phyloP scores from a whole-genome alignment of 2,329 filamentous ascomycete species.

The Epichloe hybrida region DNA sequence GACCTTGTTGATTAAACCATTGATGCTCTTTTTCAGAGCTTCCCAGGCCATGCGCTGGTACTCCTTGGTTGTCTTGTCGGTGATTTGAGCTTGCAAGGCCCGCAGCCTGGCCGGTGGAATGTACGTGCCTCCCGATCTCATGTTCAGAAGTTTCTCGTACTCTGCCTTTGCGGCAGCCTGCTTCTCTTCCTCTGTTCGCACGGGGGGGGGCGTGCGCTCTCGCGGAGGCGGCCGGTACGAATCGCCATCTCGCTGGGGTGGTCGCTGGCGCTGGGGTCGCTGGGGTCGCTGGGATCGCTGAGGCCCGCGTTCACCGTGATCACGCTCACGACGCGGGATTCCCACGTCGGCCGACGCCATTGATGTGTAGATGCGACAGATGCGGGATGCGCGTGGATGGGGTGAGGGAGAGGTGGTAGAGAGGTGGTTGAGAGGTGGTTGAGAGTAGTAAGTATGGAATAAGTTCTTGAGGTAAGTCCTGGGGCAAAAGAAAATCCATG shows the following conservation, averaged over 20 bases:
- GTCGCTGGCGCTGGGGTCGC: constrained; percentile 13
- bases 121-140: constrained; percentile 91
- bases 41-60: constrained; percentile 99
- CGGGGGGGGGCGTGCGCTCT: constrained; percentile 22
- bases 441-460: neutral
- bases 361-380: constrained; percentile 1
- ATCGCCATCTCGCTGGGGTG: constrained; percentile 30
- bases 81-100: constrained; percentile 91
- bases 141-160: constrained; percentile 81
- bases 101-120: constrained; percentile 84
- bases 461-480: too few species aligned
- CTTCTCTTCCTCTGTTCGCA: constrained; percentile 64
- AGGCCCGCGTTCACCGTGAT: constrained; percentile 10
- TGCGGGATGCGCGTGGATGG: neutral
- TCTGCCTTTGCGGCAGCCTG: constrained; percentile 81
- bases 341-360: constrained; percentile 34
- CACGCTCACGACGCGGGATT: constrained; percentile 25
- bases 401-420: neutral
- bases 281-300: neutral
- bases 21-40: constrained; percentile 95
- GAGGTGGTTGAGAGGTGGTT: neutral
- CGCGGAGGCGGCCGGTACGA: constrained; percentile 32
- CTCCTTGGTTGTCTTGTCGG: constrained; percentile 89
- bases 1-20: constrained; percentile 97
- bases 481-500: too few species aligned